Base-by-base conservation (phyloP, 1,284 basidiomycete genomes). In the Ustilago esculenta region DNA sequence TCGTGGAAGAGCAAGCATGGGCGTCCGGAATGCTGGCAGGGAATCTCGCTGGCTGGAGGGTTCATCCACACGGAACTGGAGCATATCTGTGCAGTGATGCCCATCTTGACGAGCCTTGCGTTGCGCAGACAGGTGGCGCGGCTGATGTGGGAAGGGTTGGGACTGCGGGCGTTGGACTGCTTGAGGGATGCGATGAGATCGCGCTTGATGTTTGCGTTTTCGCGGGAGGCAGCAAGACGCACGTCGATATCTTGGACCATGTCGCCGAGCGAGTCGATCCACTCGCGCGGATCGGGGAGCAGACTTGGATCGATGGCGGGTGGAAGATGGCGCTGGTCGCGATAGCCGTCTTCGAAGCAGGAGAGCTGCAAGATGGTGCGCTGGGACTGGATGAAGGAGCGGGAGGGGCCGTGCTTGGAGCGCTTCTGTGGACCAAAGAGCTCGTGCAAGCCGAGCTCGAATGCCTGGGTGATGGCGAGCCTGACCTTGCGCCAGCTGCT, bases 401-500 rank as follows among this genome's bases (percentile, higher is more conserved):
- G 45, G 7, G 67, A 71, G 0, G 53, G 67, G 3, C 52, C 61
- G n/a, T 42, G 39, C 46, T 71, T 71, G 53, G 61, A 57, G 14
- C 67, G 56, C 49, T 61, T 65, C 40, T 71, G 67, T 5, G 67
- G 57, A 17, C 39, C 49, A 32, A 71, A 71, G 23, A 71, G 67
- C 47, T 71, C 67, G 47, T 71, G 67, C 61, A 84, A 66, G 8
- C 79, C 76, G n/a, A 84, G 65, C 61, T 83, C 80, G 41, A 81
- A 81, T 7, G 81, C 83, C 58, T 83, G 80, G 15, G 83, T 79
- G 41, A 71, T 72, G 18, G 70, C 74, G 25, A 67, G 32, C 9
- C 83, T 81, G 3, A 83, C 73, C 53, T 81, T 79, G 29, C 82
- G 65, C 82, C 83, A 84, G 17, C 75, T 74, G 21, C 80, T 80